Base-by-base conservation (phyloP, 495 filamentous ascomycete genomes). In the Rhypophila decipiens region DNA sequence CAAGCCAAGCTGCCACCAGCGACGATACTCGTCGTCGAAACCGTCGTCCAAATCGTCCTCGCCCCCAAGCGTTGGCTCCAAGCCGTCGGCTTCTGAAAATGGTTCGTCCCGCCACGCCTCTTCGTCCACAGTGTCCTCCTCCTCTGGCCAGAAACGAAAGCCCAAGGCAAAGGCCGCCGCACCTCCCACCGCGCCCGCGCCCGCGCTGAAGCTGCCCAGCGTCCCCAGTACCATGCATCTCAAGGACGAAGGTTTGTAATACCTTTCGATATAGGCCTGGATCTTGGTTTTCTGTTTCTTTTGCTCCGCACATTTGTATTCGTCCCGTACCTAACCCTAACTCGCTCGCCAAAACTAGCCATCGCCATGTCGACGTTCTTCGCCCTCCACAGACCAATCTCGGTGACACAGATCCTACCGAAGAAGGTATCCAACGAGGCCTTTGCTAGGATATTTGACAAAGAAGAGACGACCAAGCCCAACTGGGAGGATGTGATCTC, bases 381-480 rank as follows among this genome's bases (percentile, higher is more conserved):
- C 70, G 93, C 93, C 47, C 85, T 91, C 51, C 89, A 98, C 72
- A 81, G 93, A 43, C 93, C 93, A 4, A 90, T 98, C 55, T 94
- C 88, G 45, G 77, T 96, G 56, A 90, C 86, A 22, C 78, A 82
- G 51, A 78, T 82, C 42, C 77, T 94, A 40, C 91, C 91, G 35
- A 80, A 82, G 33, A 69, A 79, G 11, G 76, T 87, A 34, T 84
- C 80, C 36, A 67, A 79, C 41, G 82, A 84, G 63, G 75, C 82
- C 31, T 96, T 96, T 60, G 82, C 86, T 47, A 72, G 82, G 31
- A 88, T 96, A 55, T 95, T 97, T 63, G n/a, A n/a, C n/a, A n/a
- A n/a, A n/a, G n/a, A n/a, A n/a, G 72, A 80, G 22, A 70, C 73
- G 17, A 76, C 77, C 41, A 52, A 67, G 7, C 68, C 65, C 55